Base-by-base conservation (phyloP, 1,284 basidiomycete species). In the Fistulina hepatica region DNA sequence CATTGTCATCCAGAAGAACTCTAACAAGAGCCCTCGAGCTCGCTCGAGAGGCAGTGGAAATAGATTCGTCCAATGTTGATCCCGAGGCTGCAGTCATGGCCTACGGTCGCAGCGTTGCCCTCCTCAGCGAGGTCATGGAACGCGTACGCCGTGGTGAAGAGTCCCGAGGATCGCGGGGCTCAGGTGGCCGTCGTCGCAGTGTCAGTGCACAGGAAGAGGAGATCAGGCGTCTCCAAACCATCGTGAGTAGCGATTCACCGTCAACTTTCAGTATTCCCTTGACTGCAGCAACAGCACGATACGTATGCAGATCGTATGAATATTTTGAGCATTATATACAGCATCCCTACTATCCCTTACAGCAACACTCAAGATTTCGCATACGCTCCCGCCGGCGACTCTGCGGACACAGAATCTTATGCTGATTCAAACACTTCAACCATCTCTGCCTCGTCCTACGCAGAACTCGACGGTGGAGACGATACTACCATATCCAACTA, bases 281-380 rank as follows among this genome's bases (percentile, higher is more conserved):
- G 40, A 37, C 22, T n/a, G n/a, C 34, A 47, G 31, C 33, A 46
- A 12, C 52, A 88, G 84, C 84, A 88, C 53, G 84, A 89, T 58
- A 88, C 84, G 7, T 88, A 88, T 55, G 82, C 82, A 40, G 83
- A 88, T 59, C 74, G 83, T 42, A 88, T 88, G 83, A 82, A 83
- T 53, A 86, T 89, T 50, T 67, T 88, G 41, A 84, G 81, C 49
- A 69, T 85, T 46, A 85, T 86, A 45, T 89, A 88, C 62, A 80
- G 75, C 55, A 85, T 88, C 55, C 81, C 80, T 16, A 67, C 80
- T 30, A 70, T 74, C 23, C 74, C 75, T 19, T 73, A 81, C 51
- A 69, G 78, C 10, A 67, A 73, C 20, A 58, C 71, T 21, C 66
- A 71, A 12, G 51, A 69, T 34, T 74, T 75, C 45, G 63, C 70